These are phyloP conservation scores for Phyllosticta ampelicida DNA, from an alignment of 2,329 filamentous ascomycete species.

Conservation along the genomic window DNA sequence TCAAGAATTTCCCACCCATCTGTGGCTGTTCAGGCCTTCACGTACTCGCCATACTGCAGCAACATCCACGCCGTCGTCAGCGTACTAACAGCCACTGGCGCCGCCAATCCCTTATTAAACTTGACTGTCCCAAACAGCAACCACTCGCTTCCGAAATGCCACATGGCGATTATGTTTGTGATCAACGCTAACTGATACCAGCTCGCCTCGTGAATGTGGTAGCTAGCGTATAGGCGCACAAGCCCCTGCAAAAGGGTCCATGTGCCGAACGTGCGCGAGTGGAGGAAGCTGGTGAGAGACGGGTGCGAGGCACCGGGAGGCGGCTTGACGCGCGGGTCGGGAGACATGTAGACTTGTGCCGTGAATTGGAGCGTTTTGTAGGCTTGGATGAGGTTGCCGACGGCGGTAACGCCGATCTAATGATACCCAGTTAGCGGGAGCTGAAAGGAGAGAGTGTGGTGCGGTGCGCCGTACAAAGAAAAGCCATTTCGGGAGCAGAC, in stretches of 20 bases:
- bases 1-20: background rate
- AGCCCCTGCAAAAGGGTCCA: constrained; percentile 75
- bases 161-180: constrained; percentile 68
- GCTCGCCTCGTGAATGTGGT: constrained; percentile 60
- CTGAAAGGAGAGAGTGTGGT: background rate
- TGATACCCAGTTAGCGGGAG: constrained; percentile 4
- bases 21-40: constrained; percentile 29
- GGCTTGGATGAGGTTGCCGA: constrained; percentile 77
- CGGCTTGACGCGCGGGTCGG: constrained; percentile 35
- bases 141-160: constrained; percentile 74
- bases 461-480: constrained; percentile 42
- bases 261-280: constrained; percentile 71
- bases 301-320: constrained; percentile 22
- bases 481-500: constrained; percentile 54
- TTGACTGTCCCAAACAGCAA: constrained; percentile 65
- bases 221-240: constrained; percentile 72
- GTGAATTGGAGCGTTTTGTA: constrained; percentile 73
- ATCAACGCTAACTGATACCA: constrained; percentile 73
- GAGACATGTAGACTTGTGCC: constrained; percentile 73
- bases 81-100: constrained; percentile 48
- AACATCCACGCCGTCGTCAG: constrained; percentile 51
- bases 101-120: constrained; percentile 48
- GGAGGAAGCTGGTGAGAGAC: constrained; percentile 58
- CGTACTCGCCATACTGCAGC: constrained; percentile 59
- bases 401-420: constrained; percentile 71